Conservation (phyloP, 306 rosid genomes). For the Prunus salicina region DNA sequence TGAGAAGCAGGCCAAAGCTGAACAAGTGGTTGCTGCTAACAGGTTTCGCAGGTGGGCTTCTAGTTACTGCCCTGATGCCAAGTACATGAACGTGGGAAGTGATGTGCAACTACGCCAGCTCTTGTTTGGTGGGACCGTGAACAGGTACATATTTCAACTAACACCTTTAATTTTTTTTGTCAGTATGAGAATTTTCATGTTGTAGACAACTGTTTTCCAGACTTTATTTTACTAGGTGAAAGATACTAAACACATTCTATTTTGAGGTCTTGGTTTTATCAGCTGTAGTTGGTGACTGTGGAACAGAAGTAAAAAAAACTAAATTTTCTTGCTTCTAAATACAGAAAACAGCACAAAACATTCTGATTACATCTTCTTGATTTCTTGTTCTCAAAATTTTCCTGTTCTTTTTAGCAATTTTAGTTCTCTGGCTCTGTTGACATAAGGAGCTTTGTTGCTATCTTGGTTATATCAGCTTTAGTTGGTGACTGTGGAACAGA, state of each 20-base stretch:
- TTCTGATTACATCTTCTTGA: too few species aligned
- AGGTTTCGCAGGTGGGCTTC: constrained; percentile 92
- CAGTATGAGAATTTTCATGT: background rate
- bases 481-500: background rate
- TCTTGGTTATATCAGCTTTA: background rate
- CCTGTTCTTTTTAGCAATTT: too few species aligned
- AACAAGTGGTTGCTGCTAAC: constrained; percentile 74
- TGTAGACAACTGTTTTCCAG: background rate
- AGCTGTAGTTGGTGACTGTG: too few species aligned
- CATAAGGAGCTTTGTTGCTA: too few species aligned
- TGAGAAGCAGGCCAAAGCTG: constrained; percentile 83
- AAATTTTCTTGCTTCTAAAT: too few species aligned
- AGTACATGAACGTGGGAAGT: constrained; percentile 91
- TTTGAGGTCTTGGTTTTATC: background rate
- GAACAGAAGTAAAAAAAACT: too few species aligned
- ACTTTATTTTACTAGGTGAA: background rate
- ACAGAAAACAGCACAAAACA: too few species aligned
- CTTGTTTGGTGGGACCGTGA: constrained; percentile 76
- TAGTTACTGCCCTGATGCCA: constrained; percentile 77
- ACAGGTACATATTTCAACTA: constrained; percentile 52
- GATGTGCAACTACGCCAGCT: constrained; percentile 87
- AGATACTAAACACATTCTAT: background rate
- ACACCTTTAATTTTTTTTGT: constrained; percentile 3
- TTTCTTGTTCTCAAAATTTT: too few species aligned
- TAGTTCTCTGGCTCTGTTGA: too few species aligned